Percentiles rank a stretch among this genome's conserved stretches.
Evolutionary conservation across 2,329 filamentous ascomycete genomes (phyloP).

Genomic region (Talaromyces sp.): DNA sequence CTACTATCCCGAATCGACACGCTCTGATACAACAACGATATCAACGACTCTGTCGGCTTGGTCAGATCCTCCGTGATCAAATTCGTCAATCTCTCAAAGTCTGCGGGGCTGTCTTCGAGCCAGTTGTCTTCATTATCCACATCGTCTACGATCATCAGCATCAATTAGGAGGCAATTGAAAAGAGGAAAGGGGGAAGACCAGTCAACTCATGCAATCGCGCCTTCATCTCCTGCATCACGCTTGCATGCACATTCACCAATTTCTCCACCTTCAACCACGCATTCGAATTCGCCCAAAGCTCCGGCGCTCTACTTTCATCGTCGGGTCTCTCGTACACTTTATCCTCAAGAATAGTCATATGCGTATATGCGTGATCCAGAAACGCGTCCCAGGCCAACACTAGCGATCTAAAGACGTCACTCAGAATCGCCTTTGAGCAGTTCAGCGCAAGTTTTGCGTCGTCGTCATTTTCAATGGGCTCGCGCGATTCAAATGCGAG

Average conservation of each 20-base stretch:
- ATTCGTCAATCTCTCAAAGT: constrained; percentile 48
- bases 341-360: constrained; percentile 50
- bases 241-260: constrained; percentile 51
- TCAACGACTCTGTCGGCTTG: constrained; percentile 49
- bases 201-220: constrained; percentile 42
- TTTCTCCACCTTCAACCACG: constrained; percentile 54
- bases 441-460: constrained; percentile 44
- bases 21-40: constrained; percentile 52
- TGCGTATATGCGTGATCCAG: constrained; percentile 48
- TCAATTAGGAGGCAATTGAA: background rate
- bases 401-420: constrained; percentile 50
- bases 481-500: constrained; percentile 42
- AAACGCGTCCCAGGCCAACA: constrained; percentile 46
- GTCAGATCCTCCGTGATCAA: constrained; percentile 50
- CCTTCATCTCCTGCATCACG: constrained; percentile 46
- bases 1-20: constrained; percentile 53
- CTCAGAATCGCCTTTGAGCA: constrained; percentile 51
- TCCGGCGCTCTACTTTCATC: constrained; percentile 53
- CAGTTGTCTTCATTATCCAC: constrained; percentile 35
- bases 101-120: constrained; percentile 39
- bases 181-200: constrained; percentile 18
- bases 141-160: constrained; percentile 20
- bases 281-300: constrained; percentile 50
- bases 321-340: constrained; percentile 53
- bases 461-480: constrained; percentile 31